Evolutionary conservation across 169 alveolate species (phyloP).

Genomic region (Plasmodium billcollinsi): DNA sequence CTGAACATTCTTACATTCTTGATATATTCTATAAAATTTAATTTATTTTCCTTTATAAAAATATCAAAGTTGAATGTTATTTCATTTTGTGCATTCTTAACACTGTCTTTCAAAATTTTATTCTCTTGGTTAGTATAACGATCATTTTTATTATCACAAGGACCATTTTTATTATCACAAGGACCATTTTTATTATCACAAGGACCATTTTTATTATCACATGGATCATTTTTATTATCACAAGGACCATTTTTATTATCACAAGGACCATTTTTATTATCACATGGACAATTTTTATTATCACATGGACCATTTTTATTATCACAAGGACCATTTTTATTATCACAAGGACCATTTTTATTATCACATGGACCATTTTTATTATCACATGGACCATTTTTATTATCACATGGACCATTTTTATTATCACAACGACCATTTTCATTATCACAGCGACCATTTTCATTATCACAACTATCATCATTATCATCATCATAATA

Average conservation of each 20-base stretch:
- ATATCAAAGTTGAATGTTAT: conserved; percentile 11
- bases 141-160: not conserved
- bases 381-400: too few relatives aligned
- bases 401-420: not conserved
- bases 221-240: too few relatives aligned
- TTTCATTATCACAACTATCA: not conserved
- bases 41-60: conserved; percentile 25
- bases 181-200: too few relatives aligned
- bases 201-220: too few relatives aligned
- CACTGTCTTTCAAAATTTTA: not conserved
- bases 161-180: not conserved
- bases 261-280: too few relatives aligned
- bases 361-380: too few relatives aligned
- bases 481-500: too few relatives aligned
- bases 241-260: too few relatives aligned
- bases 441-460: not conserved
- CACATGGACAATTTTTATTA: not conserved
- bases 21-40: conserved; percentile 25
- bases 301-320: too few relatives aligned
- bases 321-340: too few relatives aligned
- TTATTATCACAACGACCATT: not conserved
- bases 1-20: conserved; percentile 27
- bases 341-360: too few relatives aligned
- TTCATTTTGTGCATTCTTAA: not conserved
- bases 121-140: not conserved